These are phyloP conservation scores for Phytopythium helicoides DNA, from an alignment of 352 stramenopile species.

Conservation along the genomic window DNA sequence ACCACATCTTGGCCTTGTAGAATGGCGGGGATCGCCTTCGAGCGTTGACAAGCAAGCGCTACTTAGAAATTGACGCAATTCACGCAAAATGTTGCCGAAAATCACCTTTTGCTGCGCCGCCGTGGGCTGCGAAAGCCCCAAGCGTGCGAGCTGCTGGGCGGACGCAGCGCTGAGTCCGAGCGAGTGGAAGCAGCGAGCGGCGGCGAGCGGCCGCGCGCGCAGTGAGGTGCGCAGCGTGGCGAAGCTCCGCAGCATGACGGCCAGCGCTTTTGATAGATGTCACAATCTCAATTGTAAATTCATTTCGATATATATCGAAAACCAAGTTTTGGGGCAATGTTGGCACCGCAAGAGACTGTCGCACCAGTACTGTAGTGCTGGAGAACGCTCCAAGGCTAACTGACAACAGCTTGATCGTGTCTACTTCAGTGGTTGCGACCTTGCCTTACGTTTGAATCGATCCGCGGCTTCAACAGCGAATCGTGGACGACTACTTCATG, in stretches of 20 bases:
- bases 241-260: neutral
- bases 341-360: too few relatives aligned
- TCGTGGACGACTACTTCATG: too few relatives aligned
- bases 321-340: too few relatives aligned
- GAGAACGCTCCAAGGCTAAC: too few relatives aligned
- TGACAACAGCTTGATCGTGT: too few relatives aligned
- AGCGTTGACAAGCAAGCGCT: neutral
- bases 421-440: too few relatives aligned
- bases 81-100: neutral
- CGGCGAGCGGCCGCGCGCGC: neutral
- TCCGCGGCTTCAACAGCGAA: too few relatives aligned
- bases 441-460: too few relatives aligned
- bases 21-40: slow-evolving; percentile 52
- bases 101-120: slow-evolving; percentile 39
- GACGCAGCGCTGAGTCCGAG: slow-evolving; percentile 42
- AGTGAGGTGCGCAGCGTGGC: neutral
- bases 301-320: too few relatives aligned
- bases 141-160: slow-evolving; percentile 26
- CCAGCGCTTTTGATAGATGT: neutral
- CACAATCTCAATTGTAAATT: too few relatives aligned
- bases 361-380: too few relatives aligned
- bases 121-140: slow-evolving; percentile 46
- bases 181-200: slow-evolving; percentile 43
- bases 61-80: too few relatives aligned
- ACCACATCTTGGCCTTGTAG: slow-evolving; percentile 78